These are phyloP conservation scores for Rhizopogon salebrosus DNA, from an alignment of 768 basidiomycete species.

Conservation along the genomic window DNA sequence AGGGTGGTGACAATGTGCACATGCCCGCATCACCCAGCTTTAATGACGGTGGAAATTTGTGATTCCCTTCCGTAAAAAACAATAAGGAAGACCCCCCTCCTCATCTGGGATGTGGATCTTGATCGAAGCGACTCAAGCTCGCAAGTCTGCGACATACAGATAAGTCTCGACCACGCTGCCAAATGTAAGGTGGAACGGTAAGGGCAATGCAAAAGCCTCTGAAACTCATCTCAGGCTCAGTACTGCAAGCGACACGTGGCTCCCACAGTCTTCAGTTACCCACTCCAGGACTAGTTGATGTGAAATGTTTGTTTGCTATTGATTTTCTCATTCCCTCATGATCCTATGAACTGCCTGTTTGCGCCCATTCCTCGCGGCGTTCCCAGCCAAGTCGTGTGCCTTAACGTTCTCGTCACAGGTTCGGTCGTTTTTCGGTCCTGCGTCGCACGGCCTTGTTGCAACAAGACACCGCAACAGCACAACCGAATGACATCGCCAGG, in stretches of 20 bases:
- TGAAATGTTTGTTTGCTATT: neutral
- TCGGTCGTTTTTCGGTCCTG: neutral
- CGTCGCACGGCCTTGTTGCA: neutral
- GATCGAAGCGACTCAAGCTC: slow-evolving; percentile 3
- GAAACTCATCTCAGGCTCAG: slow-evolving; percentile 8
- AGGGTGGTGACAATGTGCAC: slow-evolving; percentile 3
- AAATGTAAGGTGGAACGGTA: slow-evolving; percentile 7
- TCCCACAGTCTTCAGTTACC: slow-evolving; percentile 14
- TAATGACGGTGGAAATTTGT: slow-evolving; percentile 2
- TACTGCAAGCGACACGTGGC: slow-evolving; percentile 18
- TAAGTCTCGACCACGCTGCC: too few relatives aligned
- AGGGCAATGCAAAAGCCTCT: slow-evolving; percentile 10
- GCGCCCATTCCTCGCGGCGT: neutral
- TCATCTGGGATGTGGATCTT: neutral
- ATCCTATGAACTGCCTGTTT: neutral
- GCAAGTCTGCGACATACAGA: slow-evolving; percentile 16
- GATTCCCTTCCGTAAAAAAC: slow-evolving; percentile 7
- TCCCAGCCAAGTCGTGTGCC: neutral
- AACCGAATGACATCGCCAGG: neutral
- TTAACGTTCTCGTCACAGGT: neutral
- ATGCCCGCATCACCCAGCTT: neutral
- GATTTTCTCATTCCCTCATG: neutral
- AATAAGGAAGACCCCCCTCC: slow-evolving; percentile 12
- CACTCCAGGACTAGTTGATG: slow-evolving; percentile 1
- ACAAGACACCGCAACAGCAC: neutral